Base-by-base conservation (phyloP, 192 early-diverging fungal genomes). In the Endogone sp. region DNA sequence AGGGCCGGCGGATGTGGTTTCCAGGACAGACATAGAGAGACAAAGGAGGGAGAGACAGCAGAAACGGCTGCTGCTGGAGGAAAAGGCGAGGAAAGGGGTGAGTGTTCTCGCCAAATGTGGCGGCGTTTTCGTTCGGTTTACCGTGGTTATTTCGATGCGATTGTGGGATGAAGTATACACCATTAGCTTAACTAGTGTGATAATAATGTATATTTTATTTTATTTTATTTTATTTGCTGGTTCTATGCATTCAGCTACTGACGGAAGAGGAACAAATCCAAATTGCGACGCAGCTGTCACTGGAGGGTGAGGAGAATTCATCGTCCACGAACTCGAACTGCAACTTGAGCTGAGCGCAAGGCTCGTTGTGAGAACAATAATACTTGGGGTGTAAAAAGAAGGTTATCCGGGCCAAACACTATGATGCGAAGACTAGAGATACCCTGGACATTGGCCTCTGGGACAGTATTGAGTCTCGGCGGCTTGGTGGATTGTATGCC, bases 1-100 rank as follows among this genome's bases (percentile, higher is more conserved):
- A 58, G 57, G 10, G 64, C 64, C 27, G 59, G 31, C 23, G 58
- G 68, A 26, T 60, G 68, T 64, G 73, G 56, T 31, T 62, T 66
- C n/a, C 63, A 57, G 62, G 71, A 16, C 1, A 16, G 37, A 49
- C 9, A 49, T 49, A 16, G 37, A 49, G 37, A 49, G 37, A 16
- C 37, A 49, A 16, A 49, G 37, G 37, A 49, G 16, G 16, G 60
- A 60, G 31, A 71, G 29, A 29, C 57, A 29, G 27, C 2, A 60
- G 29, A 16, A 37, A 67, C 75, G 13, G 66, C 71, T 23, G 61
- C 75, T 44, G 71, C 67, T 21, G 30, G 69, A 64, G 21, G 55
- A 56, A 60, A 57, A 67, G 21, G 54, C 49, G 49, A 67, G 57
- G 65, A 23, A 54, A 23, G 20, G 27, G n/a, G 23, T 67, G 24